Base-by-base conservation (phyloP, 2,329 filamentous ascomycete genomes). In the Torrubiella hemipterigena region DNA sequence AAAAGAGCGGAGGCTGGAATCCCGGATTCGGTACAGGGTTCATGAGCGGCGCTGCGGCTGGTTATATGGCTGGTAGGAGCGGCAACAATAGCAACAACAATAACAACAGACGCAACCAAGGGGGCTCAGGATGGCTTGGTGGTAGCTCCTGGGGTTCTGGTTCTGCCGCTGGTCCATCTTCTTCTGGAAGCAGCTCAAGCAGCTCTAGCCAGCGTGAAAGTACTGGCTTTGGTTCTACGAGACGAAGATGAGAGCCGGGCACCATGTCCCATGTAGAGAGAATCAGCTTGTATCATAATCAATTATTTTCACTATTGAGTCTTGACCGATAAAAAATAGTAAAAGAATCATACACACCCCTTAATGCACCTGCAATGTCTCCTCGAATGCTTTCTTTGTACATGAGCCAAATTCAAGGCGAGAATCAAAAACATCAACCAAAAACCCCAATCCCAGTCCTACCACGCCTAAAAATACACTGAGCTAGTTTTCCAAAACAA, bases 211-310 rank as follows among this genome's bases (percentile, higher is more conserved):
- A 70, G 32, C 66, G 79, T 43, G 69, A 79, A 43, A 81, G 76
- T 43, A 84, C 79, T 1, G 80, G 80, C 0, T 85, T 82, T 47
- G 80, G 80, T 7, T 78, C 74, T 7, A 84, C 80, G 0, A 70
- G 61, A 35, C 62, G 75, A 35, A 63, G 73, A 42, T 77, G 45
- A 37, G 22, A 24, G 12, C n/a, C n/a, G n/a, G n/a, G n/a, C n/a
- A n/a, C n/a, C n/a, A n/a, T n/a, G n/a, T n/a, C n/a, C n/a, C n/a
- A n/a, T n/a, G n/a, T n/a, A n/a, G n/a, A n/a, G n/a, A n/a, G n/a
- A n/a, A n/a, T n/a, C n/a, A n/a, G n/a, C n/a, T n/a, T n/a, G n/a
- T n/a, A n/a, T n/a, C n/a, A n/a, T n/a, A n/a, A n/a, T n/a, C n/a
- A n/a, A n/a, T n/a, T n/a, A n/a, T n/a, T n/a, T n/a, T n/a, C n/a